A percentile compares a stretch with the other conserved stretches of the same genome.
phyloP scores from a whole-genome alignment of 2,329 filamentous ascomycete species.

The Colletotrichum chlorophyti region DNA sequence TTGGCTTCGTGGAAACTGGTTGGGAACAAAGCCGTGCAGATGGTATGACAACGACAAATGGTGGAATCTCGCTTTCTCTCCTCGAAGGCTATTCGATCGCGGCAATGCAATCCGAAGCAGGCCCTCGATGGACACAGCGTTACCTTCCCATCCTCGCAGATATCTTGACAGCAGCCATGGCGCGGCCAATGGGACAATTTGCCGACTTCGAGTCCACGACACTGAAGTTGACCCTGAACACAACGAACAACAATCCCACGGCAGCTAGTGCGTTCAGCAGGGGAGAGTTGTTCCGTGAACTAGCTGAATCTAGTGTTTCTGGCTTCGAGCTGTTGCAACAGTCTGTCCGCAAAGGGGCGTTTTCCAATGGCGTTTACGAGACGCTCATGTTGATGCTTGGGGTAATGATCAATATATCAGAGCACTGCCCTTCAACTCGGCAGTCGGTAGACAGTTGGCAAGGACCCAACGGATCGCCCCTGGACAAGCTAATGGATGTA shows the following conservation, averaged over 20 bases:
- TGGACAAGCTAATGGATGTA: slow-evolving; percentile 66
- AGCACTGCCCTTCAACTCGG: slow-evolving; percentile 73
- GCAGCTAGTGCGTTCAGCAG: slow-evolving; percentile 75
- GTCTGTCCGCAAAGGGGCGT: slow-evolving; percentile 55
- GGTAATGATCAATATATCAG: slow-evolving; percentile 85
- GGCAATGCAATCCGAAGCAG: slow-evolving; percentile 48
- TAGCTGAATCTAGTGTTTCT: slow-evolving; percentile 58
- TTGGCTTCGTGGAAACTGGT: slow-evolving; percentile 27
- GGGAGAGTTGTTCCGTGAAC: slow-evolving; percentile 56
- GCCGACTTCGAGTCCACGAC: slow-evolving; percentile 54
- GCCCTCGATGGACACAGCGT: slow-evolving; percentile 50
- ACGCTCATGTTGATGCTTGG: slow-evolving; percentile 80
- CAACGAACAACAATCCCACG: slow-evolving; percentile 79
- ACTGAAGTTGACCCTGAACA: slow-evolving; percentile 79
- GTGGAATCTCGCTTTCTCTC: slow-evolving; percentile 47
- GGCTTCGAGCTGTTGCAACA: slow-evolving; percentile 56
- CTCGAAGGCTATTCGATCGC: slow-evolving; percentile 61
- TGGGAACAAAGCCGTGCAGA: slow-evolving; percentile 15
- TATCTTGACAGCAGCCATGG: slow-evolving; percentile 49
- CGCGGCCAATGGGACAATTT: slow-evolving; percentile 41
- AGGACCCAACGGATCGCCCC: slow-evolving; percentile 48
- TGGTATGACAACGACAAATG: slow-evolving; percentile 15
- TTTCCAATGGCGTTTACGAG: slow-evolving; percentile 64
- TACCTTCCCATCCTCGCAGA: slow-evolving; percentile 60
- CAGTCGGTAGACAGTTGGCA: slow-evolving; percentile 38